phyloP scores from a whole-genome alignment of 208 protist genomes.

The Herpetomonas samuelpessoai region DNA sequence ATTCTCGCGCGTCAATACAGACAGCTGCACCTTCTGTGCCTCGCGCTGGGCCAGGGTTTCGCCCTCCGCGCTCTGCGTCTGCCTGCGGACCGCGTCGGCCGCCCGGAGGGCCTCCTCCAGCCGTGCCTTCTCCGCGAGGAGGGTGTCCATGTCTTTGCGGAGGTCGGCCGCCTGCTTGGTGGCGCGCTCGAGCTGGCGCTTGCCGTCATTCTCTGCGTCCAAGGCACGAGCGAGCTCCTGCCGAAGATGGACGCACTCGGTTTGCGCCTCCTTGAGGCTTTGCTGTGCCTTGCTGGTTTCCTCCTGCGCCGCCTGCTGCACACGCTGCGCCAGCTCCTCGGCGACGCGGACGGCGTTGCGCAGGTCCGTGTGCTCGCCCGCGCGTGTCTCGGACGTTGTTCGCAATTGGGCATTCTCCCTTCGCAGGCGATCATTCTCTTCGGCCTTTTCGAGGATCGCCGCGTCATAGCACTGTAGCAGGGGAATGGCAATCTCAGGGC shows the following conservation, averaged over 20 bases:
- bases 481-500: slow-evolving; percentile 80
- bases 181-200: slow-evolving; percentile 10
- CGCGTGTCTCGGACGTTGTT: slow-evolving; percentile 17
- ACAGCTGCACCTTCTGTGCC: slow-evolving; percentile 44
- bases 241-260: slow-evolving; percentile 25
- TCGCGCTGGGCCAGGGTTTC: slow-evolving; percentile 31
- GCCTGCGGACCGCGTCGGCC: slow-evolving; percentile 16
- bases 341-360: slow-evolving; percentile 41
- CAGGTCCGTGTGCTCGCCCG: slow-evolving; percentile 32
- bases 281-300: slow-evolving; percentile 28
- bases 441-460: slow-evolving; percentile 66
- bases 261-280: slow-evolving; percentile 23
- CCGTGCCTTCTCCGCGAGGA: slow-evolving; percentile 11
- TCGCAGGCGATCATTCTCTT: slow-evolving; percentile 39
- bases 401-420: slow-evolving; percentile 26
- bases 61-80: slow-evolving; percentile 17
- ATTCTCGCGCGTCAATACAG: slow-evolving; percentile 57
- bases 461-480: slow-evolving; percentile 87
- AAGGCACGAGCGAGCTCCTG: slow-evolving; percentile 35
- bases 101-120: slow-evolving; percentile 26
- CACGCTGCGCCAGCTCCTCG: slow-evolving; percentile 52
- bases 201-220: slow-evolving; percentile 23
- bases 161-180: slow-evolving; percentile 14
- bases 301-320: slow-evolving; percentile 26
- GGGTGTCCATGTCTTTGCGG: slow-evolving; percentile 10